phyloP scores from a whole-genome alignment of 176 grass and related monocot species.

The Avena insularis region DNA sequence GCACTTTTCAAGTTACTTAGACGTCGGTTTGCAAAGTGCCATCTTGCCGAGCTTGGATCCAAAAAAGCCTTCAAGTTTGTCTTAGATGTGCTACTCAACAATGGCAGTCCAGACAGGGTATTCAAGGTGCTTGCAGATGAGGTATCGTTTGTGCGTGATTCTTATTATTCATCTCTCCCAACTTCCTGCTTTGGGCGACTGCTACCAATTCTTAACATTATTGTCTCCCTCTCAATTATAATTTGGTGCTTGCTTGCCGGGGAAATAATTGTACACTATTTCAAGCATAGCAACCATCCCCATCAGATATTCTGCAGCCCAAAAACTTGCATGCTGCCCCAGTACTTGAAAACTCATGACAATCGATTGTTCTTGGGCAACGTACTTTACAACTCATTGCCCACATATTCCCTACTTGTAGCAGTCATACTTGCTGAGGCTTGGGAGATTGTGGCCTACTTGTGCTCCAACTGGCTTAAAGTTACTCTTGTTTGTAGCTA shows the following conservation, averaged over 20 bases:
- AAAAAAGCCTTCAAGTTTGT: not conserved
- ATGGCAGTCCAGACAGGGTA: not conserved
- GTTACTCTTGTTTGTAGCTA: not conserved
- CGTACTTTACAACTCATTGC: not conserved
- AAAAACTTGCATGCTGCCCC: not conserved
- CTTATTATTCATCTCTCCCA: not conserved
- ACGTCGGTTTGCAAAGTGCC: not conserved
- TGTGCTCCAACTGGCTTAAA: slow-evolving; percentile 20
- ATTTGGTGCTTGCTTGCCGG: not conserved
- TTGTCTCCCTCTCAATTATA: not conserved
- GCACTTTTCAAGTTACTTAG: slow-evolving; percentile 11
- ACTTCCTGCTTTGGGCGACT: not conserved
- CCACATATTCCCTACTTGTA: not conserved
- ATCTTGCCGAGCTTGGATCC: not conserved
- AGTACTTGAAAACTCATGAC: not conserved
- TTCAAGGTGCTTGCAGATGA: not conserved
- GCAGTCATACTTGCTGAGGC: not conserved
- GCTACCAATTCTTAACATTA: not conserved
- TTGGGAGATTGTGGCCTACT: slow-evolving; percentile 1
- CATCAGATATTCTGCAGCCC: no score
- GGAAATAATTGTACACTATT: no score
- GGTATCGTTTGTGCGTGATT: not conserved
- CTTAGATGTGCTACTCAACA: not conserved
- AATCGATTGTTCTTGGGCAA: not conserved
- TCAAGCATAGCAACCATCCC: no score